A percentile compares a stretch with the other conserved stretches of the same genome.
Evolutionary conservation across 2,329 filamentous ascomycete species (phyloP).

Genomic region (Ophiostoma populinum): DNA sequence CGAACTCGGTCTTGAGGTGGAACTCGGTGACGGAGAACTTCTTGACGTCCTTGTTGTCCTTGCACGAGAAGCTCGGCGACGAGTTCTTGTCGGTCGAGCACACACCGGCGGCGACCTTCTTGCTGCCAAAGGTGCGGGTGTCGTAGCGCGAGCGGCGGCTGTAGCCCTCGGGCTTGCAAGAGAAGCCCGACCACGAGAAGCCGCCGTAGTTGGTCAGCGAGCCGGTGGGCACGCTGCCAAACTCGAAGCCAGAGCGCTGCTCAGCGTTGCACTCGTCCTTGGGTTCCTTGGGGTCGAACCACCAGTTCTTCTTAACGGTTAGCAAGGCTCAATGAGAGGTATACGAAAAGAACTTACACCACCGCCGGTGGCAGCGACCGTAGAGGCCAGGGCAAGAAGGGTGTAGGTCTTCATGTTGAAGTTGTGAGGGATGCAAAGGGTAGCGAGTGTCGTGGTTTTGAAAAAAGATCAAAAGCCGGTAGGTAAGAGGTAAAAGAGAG

Average conservation of each 20-base stretch:
- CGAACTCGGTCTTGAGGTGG: slow-evolving; percentile 55
- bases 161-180: slow-evolving; percentile 39
- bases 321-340: slow-evolving; percentile 6
- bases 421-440: neutral
- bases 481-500: slow-evolving; percentile 8
- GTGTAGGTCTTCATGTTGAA: slow-evolving; percentile 33
- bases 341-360: too few species aligned
- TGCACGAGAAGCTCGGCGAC: slow-evolving; percentile 41
- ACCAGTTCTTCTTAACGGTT: slow-evolving; percentile 3
- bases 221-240: slow-evolving; percentile 43
- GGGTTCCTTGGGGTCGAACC: slow-evolving; percentile 53
- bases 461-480: slow-evolving; percentile 14
- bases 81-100: slow-evolving; percentile 26
- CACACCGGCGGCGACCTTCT: slow-evolving; percentile 43
- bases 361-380: slow-evolving; percentile 28
- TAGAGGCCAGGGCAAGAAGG: slow-evolving; percentile 30
- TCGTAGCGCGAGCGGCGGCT: slow-evolving; percentile 42
- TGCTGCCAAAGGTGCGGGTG: slow-evolving; percentile 25
- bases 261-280: slow-evolving; percentile 60
- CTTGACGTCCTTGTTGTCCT: slow-evolving; percentile 23
- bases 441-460: slow-evolving; percentile 10
- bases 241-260: slow-evolving; percentile 57
- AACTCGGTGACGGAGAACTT: slow-evolving; percentile 63
- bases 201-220: slow-evolving; percentile 49
- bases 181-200: slow-evolving; percentile 59